Percentiles rank a stretch among this genome's conserved stretches.
Evolutionary conservation across 495 filamentous ascomycete genomes (phyloP).

Genomic region (Xylaria castorea): DNA sequence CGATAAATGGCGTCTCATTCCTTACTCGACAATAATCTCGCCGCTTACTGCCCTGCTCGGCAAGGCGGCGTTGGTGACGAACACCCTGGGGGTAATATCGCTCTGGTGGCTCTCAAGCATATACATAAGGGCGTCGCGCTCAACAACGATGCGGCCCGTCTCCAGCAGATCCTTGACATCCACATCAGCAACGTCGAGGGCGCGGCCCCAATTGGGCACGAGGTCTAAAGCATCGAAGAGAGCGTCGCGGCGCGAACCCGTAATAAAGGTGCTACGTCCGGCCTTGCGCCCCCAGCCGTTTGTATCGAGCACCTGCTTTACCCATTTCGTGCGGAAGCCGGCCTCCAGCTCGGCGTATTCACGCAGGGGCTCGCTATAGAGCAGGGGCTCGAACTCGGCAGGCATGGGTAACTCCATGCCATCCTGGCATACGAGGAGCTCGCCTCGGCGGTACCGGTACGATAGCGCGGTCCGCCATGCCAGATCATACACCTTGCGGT

Average conservation of each 20-base stretch:
- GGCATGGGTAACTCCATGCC: constrained; percentile 66
- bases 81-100: constrained; percentile 63
- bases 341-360: constrained; percentile 46
- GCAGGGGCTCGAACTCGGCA: constrained; percentile 43
- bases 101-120: constrained; percentile 78
- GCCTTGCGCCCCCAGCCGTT: constrained; percentile 74
- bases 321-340: constrained; percentile 62
- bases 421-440: constrained; percentile 83
- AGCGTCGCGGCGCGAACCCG: constrained; percentile 58
- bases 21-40: constrained; percentile 31
- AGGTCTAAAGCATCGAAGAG: constrained; percentile 65
- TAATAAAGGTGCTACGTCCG: constrained; percentile 82
- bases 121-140: constrained; percentile 77
- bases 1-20: background rate
- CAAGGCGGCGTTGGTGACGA: constrained; percentile 31
- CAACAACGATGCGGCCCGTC: constrained; percentile 82
- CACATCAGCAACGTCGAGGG: constrained; percentile 73
- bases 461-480: constrained; percentile 95
- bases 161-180: constrained; percentile 95
- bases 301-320: constrained; percentile 66
- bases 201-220: constrained; percentile 68
- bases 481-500: constrained; percentile 90
- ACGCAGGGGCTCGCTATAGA: constrained; percentile 36
- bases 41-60: constrained; percentile 27
- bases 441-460: constrained; percentile 84